Evolutionary conservation across 2,329 filamentous ascomycete genomes (phyloP), one percentile per base, ranked within the genome.

Genomic region (Trichophyton equinum): DNA sequence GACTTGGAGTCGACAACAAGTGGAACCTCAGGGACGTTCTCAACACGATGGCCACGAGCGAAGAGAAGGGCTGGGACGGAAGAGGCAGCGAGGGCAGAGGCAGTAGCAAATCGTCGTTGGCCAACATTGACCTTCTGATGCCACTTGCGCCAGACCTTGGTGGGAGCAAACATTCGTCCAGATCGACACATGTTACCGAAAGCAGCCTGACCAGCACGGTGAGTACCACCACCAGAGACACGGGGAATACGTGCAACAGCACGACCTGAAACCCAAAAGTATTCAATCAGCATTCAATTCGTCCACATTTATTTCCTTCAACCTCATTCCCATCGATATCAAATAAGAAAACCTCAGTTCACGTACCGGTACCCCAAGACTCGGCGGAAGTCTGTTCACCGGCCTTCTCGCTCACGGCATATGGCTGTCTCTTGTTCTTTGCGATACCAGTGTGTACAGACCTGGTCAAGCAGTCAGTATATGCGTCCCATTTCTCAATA

Each of bases 121-220:
- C 88, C 88, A 80, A 95, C 85, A 85, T 95, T 96, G 86, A 99
- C 85, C 91, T 97, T 97, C 84, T 96, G 85, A 85, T 99, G 94
- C 95, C 94, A 99, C 85, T 96, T 96, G 79, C 94, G 86, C 95
- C 94, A 99, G 82, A 96, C 88, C 88, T 99, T 99, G 81, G 94
- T 99, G 70, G 94, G 94, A 72, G 94, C 94, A 82, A 99, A 99
- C 94, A 99, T 99, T 82, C 94, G 94, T 84, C 95, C 94, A 77
- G 92, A 96, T 79, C 94, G 91, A 84, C 94, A 99, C 91, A 92
- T 91, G 89, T 99, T 99, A 90, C 94, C 94, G 81, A 97, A 99
- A 72, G 94, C 94, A 79, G 94, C 94, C 85, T 99, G 94, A 84
- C 94, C 94, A 76, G 94, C 94, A 85, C 94, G 92, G 87, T 99